A percentile compares a stretch with the other conserved stretches of the same genome.
Evolutionary conservation across 257 asterid species (phyloP).

Genomic region (Penstemon eatonii): DNA sequence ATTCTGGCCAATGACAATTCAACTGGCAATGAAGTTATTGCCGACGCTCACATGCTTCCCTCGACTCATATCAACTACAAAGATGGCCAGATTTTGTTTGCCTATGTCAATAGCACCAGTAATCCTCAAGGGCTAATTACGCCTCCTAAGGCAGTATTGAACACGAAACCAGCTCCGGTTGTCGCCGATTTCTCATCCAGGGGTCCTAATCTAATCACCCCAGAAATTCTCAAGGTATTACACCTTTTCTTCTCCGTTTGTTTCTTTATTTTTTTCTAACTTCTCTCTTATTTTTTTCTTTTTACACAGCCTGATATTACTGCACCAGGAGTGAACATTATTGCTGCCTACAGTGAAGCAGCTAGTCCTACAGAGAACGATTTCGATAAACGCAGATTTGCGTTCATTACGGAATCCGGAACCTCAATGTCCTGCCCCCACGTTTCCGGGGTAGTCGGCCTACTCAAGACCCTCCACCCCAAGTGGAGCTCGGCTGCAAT

Average conservation of each 20-base stretch:
- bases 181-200: slow-evolving; percentile 72
- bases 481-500: slow-evolving; percentile 72
- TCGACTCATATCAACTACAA: slow-evolving; percentile 49
- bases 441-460: slow-evolving; percentile 58
- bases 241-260: not conserved
- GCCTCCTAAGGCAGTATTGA: slow-evolving; percentile 28
- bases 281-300: not conserved
- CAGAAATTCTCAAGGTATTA: slow-evolving; percentile 30
- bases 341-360: slow-evolving; percentile 48
- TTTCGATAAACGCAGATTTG: slow-evolving; percentile 34
- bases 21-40: slow-evolving; percentile 24
- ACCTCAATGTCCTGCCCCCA: slow-evolving; percentile 84
- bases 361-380: slow-evolving; percentile 24
- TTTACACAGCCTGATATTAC: slow-evolving; percentile 62
- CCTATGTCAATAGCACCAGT: slow-evolving; percentile 50
- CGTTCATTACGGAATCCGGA: slow-evolving; percentile 37
- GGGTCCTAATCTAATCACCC: slow-evolving; percentile 59
- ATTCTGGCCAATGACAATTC: slow-evolving; percentile 43
- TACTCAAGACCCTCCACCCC: slow-evolving; percentile 52
- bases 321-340: slow-evolving; percentile 64
- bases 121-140: slow-evolving; percentile 47
- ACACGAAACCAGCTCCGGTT: slow-evolving; percentile 53
- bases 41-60: slow-evolving; percentile 55
- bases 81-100: slow-evolving; percentile 40
- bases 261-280: not conserved